A percentile compares a stretch with the other conserved stretches of the same genome.
Evolutionary conservation across 306 rosid genomes (phyloP).

Genomic region (Hylodesmum podocarpum): DNA sequence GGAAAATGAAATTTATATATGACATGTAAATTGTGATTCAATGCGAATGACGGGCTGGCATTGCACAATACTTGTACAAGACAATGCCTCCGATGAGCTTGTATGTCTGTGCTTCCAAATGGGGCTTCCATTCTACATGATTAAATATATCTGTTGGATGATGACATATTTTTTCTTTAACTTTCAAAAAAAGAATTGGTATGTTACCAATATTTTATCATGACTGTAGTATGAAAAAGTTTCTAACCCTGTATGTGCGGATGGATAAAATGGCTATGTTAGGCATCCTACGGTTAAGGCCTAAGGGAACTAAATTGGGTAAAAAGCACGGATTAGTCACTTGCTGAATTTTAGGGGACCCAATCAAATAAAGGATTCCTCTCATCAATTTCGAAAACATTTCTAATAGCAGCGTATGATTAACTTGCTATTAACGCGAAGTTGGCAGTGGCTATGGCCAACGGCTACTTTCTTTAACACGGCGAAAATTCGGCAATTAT

Average conservation of each 20-base stretch:
- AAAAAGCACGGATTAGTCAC: not conserved
- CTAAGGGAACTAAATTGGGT: not conserved
- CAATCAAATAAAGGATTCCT: not conserved
- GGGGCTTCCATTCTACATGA: slow-evolving; percentile 21
- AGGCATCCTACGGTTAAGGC: not conserved
- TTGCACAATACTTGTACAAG: slow-evolving; percentile 26
- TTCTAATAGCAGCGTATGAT: not conserved
- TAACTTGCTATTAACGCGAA: not conserved
- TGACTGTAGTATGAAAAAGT: not conserved
- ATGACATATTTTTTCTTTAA: not conserved
- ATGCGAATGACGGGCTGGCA: slow-evolving; percentile 29
- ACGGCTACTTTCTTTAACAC: not conserved
- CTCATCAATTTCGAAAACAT: not conserved
- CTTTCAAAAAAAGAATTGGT: not conserved
- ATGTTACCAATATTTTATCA: not conserved
- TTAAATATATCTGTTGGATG: not conserved
- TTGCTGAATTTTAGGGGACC: not conserved
- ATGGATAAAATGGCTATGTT: not conserved
- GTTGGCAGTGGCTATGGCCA: not conserved
- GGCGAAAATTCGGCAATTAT: not conserved
- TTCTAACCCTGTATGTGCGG: not conserved
- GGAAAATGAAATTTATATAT: slow-evolving; percentile 28
- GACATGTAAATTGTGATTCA: slow-evolving; percentile 18
- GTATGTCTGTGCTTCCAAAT: slow-evolving; percentile 18
- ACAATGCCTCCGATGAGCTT: slow-evolving; percentile 26